Conservation (phyloP, 1,284 basidiomycete species). For the Trichosporon asahii region DNA sequence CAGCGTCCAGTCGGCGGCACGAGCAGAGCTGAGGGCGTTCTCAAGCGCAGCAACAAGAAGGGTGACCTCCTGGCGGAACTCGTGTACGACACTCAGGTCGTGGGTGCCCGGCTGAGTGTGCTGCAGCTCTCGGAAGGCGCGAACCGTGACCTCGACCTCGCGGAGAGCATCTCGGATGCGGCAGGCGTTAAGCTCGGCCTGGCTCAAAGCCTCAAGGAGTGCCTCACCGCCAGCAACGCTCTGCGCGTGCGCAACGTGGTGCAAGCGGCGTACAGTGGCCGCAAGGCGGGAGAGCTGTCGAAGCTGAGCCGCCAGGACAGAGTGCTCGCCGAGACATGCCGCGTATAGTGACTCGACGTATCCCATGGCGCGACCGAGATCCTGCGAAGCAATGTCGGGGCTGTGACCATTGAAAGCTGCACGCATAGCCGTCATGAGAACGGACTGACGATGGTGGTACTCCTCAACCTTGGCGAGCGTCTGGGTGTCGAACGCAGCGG, state of each 20-base stretch:
- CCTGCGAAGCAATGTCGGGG: conserved; percentile 75
- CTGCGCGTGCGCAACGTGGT: conserved; percentile 26
- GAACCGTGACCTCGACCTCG: conserved; percentile 37
- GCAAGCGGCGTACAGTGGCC: conserved; percentile 20
- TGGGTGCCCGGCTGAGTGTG: conserved; percentile 21
- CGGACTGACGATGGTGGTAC: conserved; percentile 71
- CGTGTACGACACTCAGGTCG: conserved; percentile 32
- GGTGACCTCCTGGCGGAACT: conserved; percentile 30
- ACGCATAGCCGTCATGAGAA: conserved; percentile 67
- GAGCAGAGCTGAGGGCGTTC: conserved; percentile 22
- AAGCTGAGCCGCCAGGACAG: conserved; percentile 17
- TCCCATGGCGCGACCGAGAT: conserved; percentile 74
- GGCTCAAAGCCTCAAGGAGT: conserved; percentile 21
- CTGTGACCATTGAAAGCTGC: conserved; percentile 67
- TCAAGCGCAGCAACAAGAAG: conserved; percentile 29
- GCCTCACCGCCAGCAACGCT: conserved; percentile 28
- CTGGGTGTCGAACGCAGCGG: conserved; percentile 20
- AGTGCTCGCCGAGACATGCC: conserved; percentile 58
- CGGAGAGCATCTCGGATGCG: conserved; percentile 32
- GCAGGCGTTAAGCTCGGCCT: conserved; percentile 26
- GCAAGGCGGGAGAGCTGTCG: conserved; percentile 14
- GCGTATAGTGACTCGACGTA: conserved; percentile 75
- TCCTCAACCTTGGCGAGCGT: conserved; percentile 54
- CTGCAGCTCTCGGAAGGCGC: conserved; percentile 39
- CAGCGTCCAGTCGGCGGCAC: conserved; percentile 26